Evolutionary conservation across 106 monocot species (phyloP).

Genomic region (Amphibolis antarctica): DNA sequence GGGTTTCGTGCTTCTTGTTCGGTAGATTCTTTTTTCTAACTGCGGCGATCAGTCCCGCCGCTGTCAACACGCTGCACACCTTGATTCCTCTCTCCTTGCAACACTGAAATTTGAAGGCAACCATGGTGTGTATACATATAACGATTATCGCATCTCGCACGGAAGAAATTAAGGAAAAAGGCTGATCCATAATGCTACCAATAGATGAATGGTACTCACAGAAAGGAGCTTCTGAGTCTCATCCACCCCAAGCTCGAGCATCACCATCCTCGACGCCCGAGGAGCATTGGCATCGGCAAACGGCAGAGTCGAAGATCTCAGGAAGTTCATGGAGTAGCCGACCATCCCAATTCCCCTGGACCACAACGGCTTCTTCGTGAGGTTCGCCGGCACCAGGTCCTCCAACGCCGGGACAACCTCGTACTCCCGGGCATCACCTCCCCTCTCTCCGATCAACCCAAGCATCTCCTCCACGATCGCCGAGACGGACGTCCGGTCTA

Average conservation of each 20-base stretch:
- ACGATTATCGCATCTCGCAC: too few relatives aligned
- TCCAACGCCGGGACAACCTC: slow-evolving; percentile 2
- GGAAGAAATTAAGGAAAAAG: too few relatives aligned
- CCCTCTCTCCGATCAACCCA: background rate
- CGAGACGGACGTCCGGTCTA: slow-evolving; percentile 9
- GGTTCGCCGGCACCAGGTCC: slow-evolving; percentile 2
- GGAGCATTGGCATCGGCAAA: slow-evolving; percentile 4
- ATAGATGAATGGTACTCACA: slow-evolving; percentile 6
- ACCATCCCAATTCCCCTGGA: slow-evolving; percentile 13
- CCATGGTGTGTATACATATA: background rate
- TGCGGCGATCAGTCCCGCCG: slow-evolving; percentile 50
- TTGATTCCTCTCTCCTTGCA: slow-evolving; percentile 58
- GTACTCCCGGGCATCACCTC: background rate
- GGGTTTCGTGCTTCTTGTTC: slow-evolving; percentile 32
- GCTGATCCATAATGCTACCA: background rate
- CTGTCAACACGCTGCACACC: slow-evolving; percentile 40
- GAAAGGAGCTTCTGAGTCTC: slow-evolving; percentile 11
- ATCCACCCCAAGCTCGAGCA: background rate
- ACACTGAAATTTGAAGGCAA: slow-evolving; percentile 22
- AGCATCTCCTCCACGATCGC: slow-evolving; percentile 5
- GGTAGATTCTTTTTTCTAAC: slow-evolving; percentile 39
- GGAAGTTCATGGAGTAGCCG: slow-evolving; percentile 17
- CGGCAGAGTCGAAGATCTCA: slow-evolving; percentile 3
- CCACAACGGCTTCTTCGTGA: slow-evolving; percentile 18
- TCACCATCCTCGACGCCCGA: slow-evolving; percentile 9